phyloP scores from a whole-genome alignment of 768 basidiomycete genomes.

The Mycena pura region DNA sequence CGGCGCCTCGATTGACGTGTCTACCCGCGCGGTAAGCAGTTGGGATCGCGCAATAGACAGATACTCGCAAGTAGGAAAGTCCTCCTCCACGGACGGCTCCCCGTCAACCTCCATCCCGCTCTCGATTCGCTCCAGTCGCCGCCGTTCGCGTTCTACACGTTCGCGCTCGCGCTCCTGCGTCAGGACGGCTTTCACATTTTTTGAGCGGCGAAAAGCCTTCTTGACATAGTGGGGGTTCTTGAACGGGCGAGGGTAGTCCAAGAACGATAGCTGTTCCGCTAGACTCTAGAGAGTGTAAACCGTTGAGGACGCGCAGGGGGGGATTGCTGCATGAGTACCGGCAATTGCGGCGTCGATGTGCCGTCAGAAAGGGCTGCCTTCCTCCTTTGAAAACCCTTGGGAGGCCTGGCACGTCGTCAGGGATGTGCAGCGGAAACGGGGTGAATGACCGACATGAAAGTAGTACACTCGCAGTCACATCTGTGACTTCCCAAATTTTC shows the following conservation, averaged over 20 bases:
- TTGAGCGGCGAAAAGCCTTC: slow-evolving; percentile 71
- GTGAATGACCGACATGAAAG: neutral
- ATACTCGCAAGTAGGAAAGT: slow-evolving; percentile 72
- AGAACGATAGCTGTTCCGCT: slow-evolving; percentile 76
- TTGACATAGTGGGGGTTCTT: slow-evolving; percentile 77
- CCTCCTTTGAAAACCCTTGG: slow-evolving; percentile 37
- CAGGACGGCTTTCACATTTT: slow-evolving; percentile 81
- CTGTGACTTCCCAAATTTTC: slow-evolving; percentile 13
- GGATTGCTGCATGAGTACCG: slow-evolving; percentile 35
- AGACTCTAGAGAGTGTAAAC: slow-evolving; percentile 54
- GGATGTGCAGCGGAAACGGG: neutral
- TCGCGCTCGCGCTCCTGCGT: slow-evolving; percentile 83
- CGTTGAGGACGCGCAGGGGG: neutral
- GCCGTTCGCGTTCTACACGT: slow-evolving; percentile 66
- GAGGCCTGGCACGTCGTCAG: slow-evolving; percentile 19
- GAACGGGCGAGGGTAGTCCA: slow-evolving; percentile 75
- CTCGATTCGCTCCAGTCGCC: slow-evolving; percentile 57
- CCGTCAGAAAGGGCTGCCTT: slow-evolving; percentile 52
- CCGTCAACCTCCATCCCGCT: slow-evolving; percentile 66
- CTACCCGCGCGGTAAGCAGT: slow-evolving; percentile 41
- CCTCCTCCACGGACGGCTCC: slow-evolving; percentile 49
- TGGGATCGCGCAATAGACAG: neutral
- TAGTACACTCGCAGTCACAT: neutral
- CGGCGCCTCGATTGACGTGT: slow-evolving; percentile 84
- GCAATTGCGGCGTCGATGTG: slow-evolving; percentile 49